Evolutionary conservation across 345 rosid genomes (phyloP).

Genomic region (Linum lewisii): DNA sequence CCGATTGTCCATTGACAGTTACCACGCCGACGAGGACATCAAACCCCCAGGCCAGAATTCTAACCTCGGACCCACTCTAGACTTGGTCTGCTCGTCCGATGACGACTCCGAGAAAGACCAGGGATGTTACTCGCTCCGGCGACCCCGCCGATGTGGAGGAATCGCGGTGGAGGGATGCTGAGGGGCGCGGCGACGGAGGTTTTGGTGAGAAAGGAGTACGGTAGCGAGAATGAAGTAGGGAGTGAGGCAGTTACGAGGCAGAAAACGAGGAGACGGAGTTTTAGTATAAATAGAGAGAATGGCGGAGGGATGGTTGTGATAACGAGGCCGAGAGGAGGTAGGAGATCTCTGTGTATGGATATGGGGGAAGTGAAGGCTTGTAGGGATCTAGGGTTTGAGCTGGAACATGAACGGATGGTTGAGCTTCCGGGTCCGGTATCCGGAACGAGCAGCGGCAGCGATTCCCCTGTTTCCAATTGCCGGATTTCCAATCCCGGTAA

Average conservation of each 20-base stretch:
- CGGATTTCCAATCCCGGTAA: constrained; percentile 90
- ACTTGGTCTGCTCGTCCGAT: no score
- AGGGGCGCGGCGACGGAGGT: background rate
- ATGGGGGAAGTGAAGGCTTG: constrained; percentile 82
- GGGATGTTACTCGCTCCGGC: constrained; percentile 55
- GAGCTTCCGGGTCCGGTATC: constrained; percentile 52
- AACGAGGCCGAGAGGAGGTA: constrained; percentile 75
- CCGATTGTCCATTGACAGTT: constrained; percentile 48
- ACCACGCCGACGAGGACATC: constrained; percentile 33
- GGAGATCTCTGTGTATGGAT: constrained; percentile 76
- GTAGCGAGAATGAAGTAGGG: constrained; percentile 63
- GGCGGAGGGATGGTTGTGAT: constrained; percentile 56
- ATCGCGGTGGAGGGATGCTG: constrained; percentile 1
- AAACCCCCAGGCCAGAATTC: constrained; percentile 10
- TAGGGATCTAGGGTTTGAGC: constrained; percentile 75
- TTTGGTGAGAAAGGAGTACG: constrained; percentile 40
- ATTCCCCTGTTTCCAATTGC: constrained; percentile 75
- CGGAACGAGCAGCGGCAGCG: constrained; percentile 58
- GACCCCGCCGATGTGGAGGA: constrained; percentile 35
- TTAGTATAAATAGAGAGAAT: no score
- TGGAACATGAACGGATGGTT: constrained; percentile 67
- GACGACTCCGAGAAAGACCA: constrained; percentile 49
- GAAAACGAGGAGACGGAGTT: constrained; percentile 18
- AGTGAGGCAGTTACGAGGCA: constrained; percentile 14
- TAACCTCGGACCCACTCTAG: constrained; percentile 20